Percentiles rank a stretch among this genome's conserved stretches.
phyloP scores from a whole-genome alignment of 163 green algal genomes.

The Volvox carteri region DNA sequence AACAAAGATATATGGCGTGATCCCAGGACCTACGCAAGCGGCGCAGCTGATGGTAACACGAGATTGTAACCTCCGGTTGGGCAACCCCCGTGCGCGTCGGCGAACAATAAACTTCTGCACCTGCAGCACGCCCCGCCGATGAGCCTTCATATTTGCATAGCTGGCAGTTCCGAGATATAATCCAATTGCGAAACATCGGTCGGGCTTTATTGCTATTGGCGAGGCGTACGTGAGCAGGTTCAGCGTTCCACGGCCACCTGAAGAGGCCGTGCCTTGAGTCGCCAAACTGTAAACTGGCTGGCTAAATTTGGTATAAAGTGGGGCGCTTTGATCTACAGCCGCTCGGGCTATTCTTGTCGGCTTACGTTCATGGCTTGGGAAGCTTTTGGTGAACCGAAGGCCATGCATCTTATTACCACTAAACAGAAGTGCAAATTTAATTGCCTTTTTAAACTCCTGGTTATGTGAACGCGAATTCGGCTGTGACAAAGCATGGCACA shows the following conservation, averaged over 20 bases:
- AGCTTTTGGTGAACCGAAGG: too few relatives aligned
- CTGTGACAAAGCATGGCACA: too few relatives aligned
- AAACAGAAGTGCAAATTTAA: too few relatives aligned
- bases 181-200: conserved; percentile 67
- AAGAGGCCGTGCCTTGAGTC: background rate
- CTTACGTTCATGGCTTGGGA: too few relatives aligned
- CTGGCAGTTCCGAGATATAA: conserved; percentile 75
- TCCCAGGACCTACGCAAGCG: conserved; percentile 65
- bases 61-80: too few relatives aligned
- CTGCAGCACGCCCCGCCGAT: conserved; percentile 70
- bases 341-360: too few relatives aligned
- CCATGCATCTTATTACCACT: too few relatives aligned
- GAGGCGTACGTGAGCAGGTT: conserved; percentile 79
- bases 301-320: conserved; percentile 50
- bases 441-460: too few relatives aligned
- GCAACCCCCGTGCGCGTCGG: too few relatives aligned
- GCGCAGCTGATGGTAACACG: too few relatives aligned
- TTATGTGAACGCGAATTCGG: too few relatives aligned
- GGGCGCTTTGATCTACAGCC: background rate
- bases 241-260: conserved; percentile 53
- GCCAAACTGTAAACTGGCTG: conserved; percentile 29
- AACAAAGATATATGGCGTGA: conserved; percentile 69
- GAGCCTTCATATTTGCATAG: conserved; percentile 71
- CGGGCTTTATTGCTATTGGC: conserved; percentile 72
- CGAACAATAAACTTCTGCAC: too few relatives aligned